Percentiles rank a stretch among this genome's conserved stretches.
Conservation (phyloP, 805 yeast species). For the Kuraishia ogatae region DNA sequence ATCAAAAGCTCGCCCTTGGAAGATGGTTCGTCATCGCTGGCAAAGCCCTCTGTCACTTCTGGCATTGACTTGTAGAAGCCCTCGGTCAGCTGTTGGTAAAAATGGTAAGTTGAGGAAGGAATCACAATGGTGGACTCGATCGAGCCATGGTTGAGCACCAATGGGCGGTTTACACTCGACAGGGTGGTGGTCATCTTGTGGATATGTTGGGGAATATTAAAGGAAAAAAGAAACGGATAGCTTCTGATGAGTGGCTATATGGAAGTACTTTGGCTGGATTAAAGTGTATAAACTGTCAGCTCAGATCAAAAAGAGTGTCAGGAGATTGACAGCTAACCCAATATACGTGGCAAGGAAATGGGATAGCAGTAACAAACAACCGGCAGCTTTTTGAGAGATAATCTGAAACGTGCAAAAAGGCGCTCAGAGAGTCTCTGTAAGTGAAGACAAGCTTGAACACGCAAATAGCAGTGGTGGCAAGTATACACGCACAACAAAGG, state of each 20-base stretch:
- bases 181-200: slow-evolving; percentile 3
- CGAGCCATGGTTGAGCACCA: slow-evolving; percentile 75
- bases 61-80: slow-evolving; percentile 77
- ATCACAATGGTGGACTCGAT: slow-evolving; percentile 84
- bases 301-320: neutral
- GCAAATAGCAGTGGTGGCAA: no score
- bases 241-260: neutral
- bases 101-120: slow-evolving; percentile 71
- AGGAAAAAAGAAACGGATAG: neutral
- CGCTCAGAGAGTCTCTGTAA: no score
- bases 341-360: neutral
- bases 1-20: slow-evolving; percentile 81
- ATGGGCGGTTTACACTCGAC: slow-evolving; percentile 52
- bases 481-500: no score
- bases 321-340: neutral
- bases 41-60: slow-evolving; percentile 72
- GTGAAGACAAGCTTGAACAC: no score
- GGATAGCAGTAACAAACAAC: neutral
- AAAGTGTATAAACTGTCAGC: no score
- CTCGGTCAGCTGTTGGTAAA: slow-evolving; percentile 80
- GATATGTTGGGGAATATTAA: neutral
- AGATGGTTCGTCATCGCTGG: slow-evolving; percentile 81
- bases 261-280: neutral
- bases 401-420: no score
- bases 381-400: neutral